Evolutionary conservation across 306 rosid species (phyloP).

Genomic region (Fragaria iinumae): DNA sequence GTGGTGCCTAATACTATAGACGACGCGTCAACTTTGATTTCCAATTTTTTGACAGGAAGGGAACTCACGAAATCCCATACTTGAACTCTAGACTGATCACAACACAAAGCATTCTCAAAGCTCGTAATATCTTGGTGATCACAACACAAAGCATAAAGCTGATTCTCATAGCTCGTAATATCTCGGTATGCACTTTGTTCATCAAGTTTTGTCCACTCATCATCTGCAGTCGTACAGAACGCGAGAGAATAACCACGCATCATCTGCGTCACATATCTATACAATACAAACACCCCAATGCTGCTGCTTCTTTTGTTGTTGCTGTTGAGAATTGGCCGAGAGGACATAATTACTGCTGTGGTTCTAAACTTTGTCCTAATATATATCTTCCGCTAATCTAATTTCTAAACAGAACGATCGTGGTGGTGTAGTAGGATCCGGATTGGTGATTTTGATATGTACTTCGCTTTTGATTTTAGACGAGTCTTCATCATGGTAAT

Average conservation of each 20-base stretch:
- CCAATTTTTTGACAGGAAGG: no score
- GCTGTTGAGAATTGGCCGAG: background rate
- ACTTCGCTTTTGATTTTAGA: background rate
- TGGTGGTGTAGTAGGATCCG: background rate
- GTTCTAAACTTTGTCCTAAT: background rate
- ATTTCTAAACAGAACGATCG: background rate
- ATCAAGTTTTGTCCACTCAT: background rate
- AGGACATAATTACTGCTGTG: background rate
- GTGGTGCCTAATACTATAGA: no score
- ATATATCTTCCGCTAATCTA: background rate
- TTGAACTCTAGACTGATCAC: no score
- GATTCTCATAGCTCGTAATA: no score
- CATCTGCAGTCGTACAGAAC: background rate
- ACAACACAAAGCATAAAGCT: no score
- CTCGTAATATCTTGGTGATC: no score
- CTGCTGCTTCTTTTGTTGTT: background rate
- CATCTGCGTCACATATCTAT: no score
- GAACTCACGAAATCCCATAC: no score
- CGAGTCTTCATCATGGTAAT: background rate
- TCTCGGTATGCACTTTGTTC: no score
- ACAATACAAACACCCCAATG: background rate
- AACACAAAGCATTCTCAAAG: no score
- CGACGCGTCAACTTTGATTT: no score
- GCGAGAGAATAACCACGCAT: background rate
- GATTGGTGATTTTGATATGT: background rate